Percentiles rank a stretch among this genome's conserved stretches.
Conservation (phyloP, 2,329 filamentous ascomycete genomes). For the Aspergillus novoparasiticus region DNA sequence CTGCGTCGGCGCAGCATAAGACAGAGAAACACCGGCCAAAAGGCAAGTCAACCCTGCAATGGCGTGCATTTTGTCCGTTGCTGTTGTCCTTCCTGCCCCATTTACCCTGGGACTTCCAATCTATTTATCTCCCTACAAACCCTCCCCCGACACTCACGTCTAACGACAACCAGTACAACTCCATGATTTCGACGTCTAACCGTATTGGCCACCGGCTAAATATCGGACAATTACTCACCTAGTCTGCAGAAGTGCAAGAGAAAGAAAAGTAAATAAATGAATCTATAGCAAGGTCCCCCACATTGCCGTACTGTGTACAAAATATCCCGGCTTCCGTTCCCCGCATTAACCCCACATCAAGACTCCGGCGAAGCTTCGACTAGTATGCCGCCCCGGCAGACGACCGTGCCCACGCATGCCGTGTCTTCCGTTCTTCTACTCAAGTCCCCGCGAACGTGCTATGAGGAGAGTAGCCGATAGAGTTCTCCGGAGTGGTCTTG, state of each 20-base stretch:
- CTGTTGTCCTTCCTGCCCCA: not conserved
- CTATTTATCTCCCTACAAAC: not conserved
- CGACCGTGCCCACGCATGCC: not conserved
- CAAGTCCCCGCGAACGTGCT: not conserved
- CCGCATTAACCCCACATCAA: constrained; percentile 4
- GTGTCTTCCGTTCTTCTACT: not conserved
- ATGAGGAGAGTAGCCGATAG: too few species aligned
- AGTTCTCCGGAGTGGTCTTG: too few species aligned
- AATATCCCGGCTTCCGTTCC: not conserved
- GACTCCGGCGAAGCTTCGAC: constrained; percentile 1
- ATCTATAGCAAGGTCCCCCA: not conserved
- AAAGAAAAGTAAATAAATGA: not conserved
- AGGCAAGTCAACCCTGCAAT: constrained; percentile 5
- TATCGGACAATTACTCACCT: not conserved
- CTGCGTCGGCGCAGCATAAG: constrained; percentile 13
- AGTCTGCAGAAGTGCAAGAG: not conserved
- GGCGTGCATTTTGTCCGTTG: constrained; percentile 7
- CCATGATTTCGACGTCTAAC: not conserved
- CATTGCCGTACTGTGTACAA: not conserved
- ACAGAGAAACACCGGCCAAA: constrained; percentile 12
- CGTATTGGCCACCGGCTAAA: not conserved
- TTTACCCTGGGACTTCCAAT: not conserved
- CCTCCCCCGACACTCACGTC: not conserved
- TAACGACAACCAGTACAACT: not conserved
- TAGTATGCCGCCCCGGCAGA: not conserved